phyloP scores from a whole-genome alignment of 2,329 filamentous ascomycete species.

The Aspergillus sp. region DNA sequence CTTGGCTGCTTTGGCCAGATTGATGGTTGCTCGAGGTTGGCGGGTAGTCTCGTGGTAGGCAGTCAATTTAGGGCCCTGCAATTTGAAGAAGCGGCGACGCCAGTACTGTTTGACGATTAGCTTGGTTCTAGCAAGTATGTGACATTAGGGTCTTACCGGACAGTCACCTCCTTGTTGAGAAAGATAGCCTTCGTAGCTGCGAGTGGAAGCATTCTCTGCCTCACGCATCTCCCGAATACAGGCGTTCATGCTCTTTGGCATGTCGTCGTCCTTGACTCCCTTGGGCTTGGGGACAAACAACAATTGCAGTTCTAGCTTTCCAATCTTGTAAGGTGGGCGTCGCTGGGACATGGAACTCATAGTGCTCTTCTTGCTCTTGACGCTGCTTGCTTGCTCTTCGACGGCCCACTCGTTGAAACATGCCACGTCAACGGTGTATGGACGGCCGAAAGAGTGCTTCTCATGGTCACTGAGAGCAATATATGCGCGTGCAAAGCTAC shows the following conservation, averaged over 20 bases:
- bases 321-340: constrained; percentile 92
- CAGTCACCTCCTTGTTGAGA: constrained; percentile 98
- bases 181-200: constrained; percentile 83
- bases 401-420: constrained; percentile 99
- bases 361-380: constrained; percentile 88
- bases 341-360: constrained; percentile 62
- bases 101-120: constrained; percentile 69
- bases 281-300: constrained; percentile 93
- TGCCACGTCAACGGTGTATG: constrained; percentile 83
- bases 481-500: constrained; percentile 92
- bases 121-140: background rate
- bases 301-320: constrained; percentile 90
- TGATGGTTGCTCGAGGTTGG: constrained; percentile 95
- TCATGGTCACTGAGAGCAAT: constrained; percentile 94
- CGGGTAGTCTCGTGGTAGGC: constrained; percentile 95
- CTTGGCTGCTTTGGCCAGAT: constrained; percentile 87
- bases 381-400: constrained; percentile 81
- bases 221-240: constrained; percentile 92
- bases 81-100: constrained; percentile 96
- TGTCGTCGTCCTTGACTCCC: constrained; percentile 85
- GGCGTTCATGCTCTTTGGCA: constrained; percentile 99
- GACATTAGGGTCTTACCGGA: constrained; percentile 69
- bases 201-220: constrained; percentile 77
- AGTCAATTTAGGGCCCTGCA: constrained; percentile 86
- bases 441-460: constrained; percentile 81